A percentile compares a stretch with the other conserved stretches of the same genome.
These are phyloP conservation scores for Cystobasidiaceae sp. DNA, from an alignment of 1,284 basidiomycete species.

Conservation along the genomic window DNA sequence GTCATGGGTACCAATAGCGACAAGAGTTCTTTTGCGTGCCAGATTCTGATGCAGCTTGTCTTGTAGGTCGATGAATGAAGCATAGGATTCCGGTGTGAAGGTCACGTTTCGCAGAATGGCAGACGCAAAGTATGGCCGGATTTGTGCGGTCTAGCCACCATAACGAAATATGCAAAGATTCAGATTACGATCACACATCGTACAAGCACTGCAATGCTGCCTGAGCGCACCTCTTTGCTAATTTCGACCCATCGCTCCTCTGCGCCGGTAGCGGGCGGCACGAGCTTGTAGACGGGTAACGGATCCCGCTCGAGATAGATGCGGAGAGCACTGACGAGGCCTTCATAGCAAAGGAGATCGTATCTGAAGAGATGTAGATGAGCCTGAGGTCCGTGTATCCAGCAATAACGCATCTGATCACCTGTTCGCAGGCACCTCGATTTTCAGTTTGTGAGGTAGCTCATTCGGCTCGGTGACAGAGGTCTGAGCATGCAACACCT, in stretches of 20 bases:
- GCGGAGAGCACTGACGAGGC: conserved; percentile 79
- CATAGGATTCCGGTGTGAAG: conserved; percentile 84
- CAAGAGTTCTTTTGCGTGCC: conserved; percentile 80
- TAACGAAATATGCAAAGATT: conserved; percentile 49
- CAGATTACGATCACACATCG: not conserved
- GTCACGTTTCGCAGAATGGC: conserved; percentile 82
- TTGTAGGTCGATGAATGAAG: conserved; percentile 96
- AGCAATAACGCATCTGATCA: too few species aligned
- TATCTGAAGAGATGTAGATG: conserved; percentile 62
- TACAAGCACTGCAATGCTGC: not conserved
- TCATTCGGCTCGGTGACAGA: conserved; percentile 26
- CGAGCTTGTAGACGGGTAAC: conserved; percentile 67
- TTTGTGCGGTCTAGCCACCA: conserved; percentile 70
- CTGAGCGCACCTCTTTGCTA: conserved; percentile 53
- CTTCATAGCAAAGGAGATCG: conserved; percentile 95
- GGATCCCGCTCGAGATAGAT: conserved; percentile 73
- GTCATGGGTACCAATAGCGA: conserved; percentile 97
- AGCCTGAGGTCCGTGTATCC: too few species aligned
- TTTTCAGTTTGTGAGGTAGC: conserved; percentile 78
- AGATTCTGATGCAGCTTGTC: conserved; percentile 98
- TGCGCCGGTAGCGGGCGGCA: conserved; percentile 47
- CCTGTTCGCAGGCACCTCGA: conserved; percentile 89
- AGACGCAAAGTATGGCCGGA: conserved; percentile 86
- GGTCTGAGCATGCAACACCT: conserved; percentile 5
- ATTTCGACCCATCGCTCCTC: conserved; percentile 31